phyloP scores from a whole-genome alignment of 306 rosid genomes.

The Prosopis cineraria region DNA sequence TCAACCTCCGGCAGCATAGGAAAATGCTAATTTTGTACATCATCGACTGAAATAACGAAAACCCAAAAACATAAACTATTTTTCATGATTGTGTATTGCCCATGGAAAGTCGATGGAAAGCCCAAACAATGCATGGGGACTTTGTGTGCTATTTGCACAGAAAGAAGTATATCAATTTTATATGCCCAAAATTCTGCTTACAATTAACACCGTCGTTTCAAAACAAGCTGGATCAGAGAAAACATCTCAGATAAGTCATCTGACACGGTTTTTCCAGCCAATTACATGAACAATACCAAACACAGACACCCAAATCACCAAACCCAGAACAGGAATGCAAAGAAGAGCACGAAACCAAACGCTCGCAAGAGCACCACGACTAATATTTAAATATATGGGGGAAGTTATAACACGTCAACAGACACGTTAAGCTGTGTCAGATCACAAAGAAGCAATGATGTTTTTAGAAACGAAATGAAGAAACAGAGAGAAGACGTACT shows the following conservation, averaged over 20 bases:
- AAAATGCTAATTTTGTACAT: slow-evolving; percentile 12
- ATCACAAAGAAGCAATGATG: neutral
- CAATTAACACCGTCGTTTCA: neutral
- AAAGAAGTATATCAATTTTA: slow-evolving; percentile 1
- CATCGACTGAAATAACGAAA: slow-evolving; percentile 4
- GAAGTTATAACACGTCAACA: neutral
- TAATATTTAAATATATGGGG: neutral
- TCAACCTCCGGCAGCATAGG: neutral
- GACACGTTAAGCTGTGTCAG: neutral
- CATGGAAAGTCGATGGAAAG: slow-evolving; percentile 7
- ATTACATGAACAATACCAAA: neutral
- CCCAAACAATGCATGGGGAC: neutral
- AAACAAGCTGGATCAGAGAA: neutral
- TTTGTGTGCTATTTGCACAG: neutral
- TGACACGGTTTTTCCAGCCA: neutral
- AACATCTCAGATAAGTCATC: neutral
- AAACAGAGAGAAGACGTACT: neutral
- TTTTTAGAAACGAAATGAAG: neutral
- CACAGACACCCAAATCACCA: neutral
- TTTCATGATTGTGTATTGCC: neutral
- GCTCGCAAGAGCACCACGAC: neutral
- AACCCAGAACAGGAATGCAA: neutral
- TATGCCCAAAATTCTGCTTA: neutral
- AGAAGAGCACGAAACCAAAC: neutral
- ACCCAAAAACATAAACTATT: neutral